Evolutionary conservation across 2,329 filamentous ascomycete species (phyloP).

Genomic region (Neofusicoccum umdonicola): DNA sequence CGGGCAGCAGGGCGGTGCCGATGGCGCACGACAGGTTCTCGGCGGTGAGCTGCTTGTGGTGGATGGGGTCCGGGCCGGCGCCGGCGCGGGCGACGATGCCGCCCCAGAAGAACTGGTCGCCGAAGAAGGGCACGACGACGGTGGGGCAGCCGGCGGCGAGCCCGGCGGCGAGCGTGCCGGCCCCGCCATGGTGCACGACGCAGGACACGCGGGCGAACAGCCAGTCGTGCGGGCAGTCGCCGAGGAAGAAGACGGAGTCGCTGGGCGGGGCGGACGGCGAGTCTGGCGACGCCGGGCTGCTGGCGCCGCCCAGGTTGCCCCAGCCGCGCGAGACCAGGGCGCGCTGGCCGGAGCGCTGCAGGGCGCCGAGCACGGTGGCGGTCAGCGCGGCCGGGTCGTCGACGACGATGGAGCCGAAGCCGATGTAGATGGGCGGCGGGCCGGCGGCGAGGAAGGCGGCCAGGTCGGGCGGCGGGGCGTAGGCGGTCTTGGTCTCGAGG

Average conservation of each 20-base stretch:
- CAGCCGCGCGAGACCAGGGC: constrained; percentile 74
- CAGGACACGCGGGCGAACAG: constrained; percentile 49
- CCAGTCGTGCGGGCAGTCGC: constrained; percentile 75
- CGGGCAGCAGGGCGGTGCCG: constrained; percentile 61
- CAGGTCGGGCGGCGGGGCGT: constrained; percentile 57
- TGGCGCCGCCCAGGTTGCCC: constrained; percentile 63
- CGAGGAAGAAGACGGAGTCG: constrained; percentile 68
- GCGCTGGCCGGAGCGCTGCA: constrained; percentile 63
- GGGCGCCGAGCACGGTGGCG: constrained; percentile 67
- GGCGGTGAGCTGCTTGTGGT: constrained; percentile 64
- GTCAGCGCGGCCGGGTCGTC: constrained; percentile 70
- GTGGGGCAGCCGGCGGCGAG: constrained; percentile 69
- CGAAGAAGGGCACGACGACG: constrained; percentile 77
- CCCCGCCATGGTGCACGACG: constrained; percentile 50
- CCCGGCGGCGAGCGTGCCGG: constrained; percentile 72
- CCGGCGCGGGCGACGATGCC: constrained; percentile 62
- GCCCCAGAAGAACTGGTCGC: constrained; percentile 78
- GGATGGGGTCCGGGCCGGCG: constrained; percentile 65
- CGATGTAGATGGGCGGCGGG: constrained; percentile 67
- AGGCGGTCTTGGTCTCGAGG: constrained; percentile 64
- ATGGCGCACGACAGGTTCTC: constrained; percentile 69
- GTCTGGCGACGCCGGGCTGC: constrained; percentile 36
- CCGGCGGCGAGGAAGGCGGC: constrained; percentile 34
- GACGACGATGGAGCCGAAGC: constrained; percentile 74
- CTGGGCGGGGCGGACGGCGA: constrained; percentile 28